Evolutionary conservation across 2,329 filamentous ascomycete species (phyloP).

Genomic region (Kalmusia sp.): DNA sequence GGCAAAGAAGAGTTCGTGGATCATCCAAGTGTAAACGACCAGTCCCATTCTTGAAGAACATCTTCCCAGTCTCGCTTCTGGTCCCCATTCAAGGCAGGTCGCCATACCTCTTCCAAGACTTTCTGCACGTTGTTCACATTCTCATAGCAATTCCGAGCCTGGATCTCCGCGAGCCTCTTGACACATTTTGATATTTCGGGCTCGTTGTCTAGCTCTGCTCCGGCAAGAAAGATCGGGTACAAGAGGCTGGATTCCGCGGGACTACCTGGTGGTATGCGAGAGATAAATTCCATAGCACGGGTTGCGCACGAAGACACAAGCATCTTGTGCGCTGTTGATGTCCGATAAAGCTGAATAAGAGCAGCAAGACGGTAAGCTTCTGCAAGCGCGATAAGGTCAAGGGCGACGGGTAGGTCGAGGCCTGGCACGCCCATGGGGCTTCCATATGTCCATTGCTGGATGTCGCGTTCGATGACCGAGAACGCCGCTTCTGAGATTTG

Average conservation of each 20-base stretch:
- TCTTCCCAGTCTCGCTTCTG: conserved; percentile 44
- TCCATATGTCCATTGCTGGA: conserved; percentile 42
- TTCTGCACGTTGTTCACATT: conserved; percentile 43
- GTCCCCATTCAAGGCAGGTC: conserved; percentile 35
- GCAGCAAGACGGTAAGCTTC: conserved; percentile 44
- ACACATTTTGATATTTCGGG: conserved; percentile 37
- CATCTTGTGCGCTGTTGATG: conserved; percentile 29
- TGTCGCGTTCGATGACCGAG: conserved; percentile 37
- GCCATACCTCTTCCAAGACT: conserved; percentile 45
- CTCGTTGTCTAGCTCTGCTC: conserved; percentile 40
- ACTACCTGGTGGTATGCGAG: conserved; percentile 42
- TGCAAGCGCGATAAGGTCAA: conserved; percentile 44
- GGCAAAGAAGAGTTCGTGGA: too few relatives aligned
- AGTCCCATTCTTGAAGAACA: conserved; percentile 42
- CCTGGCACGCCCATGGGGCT: conserved; percentile 34
- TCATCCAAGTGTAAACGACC: conserved; percentile 44
- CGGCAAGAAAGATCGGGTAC: conserved; percentile 46
- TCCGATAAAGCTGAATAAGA: conserved; percentile 44
- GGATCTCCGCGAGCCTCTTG: conserved; percentile 38
- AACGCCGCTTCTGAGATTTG: conserved; percentile 42
- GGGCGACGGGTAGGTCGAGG: conserved; percentile 38
- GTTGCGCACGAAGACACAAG: conserved; percentile 38
- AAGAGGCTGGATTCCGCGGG: conserved; percentile 43
- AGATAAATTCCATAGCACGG: conserved; percentile 43
- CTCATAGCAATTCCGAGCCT: conserved; percentile 43